phyloP scores from a whole-genome alignment of 768 basidiomycete species.

The Collybia sp. region DNA sequence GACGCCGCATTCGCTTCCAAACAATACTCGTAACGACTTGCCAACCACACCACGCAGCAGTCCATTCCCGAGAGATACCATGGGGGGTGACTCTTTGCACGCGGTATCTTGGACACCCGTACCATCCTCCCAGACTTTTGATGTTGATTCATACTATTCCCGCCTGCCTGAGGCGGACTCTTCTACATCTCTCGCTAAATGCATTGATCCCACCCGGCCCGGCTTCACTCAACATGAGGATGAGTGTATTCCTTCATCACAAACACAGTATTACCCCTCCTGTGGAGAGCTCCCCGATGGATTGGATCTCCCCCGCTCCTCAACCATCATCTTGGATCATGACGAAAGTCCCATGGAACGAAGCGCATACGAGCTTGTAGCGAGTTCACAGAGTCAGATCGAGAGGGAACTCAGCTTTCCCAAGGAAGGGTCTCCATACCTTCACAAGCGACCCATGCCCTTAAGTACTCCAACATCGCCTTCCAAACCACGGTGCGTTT shows the following conservation, averaged over 20 bases:
- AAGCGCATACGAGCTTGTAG: conserved; percentile 24
- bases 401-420: conserved; percentile 29
- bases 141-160: conserved; percentile 8
- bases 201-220: no score
- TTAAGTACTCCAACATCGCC: neutral
- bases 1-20: no score
- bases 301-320: conserved; percentile 1
- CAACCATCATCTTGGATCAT: neutral
- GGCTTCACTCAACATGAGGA: no score
- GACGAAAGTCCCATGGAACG: conserved; percentile 3
- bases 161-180: neutral
- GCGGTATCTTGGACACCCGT: conserved; percentile 10
- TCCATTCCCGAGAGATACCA: neutral
- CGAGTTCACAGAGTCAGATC: conserved; percentile 40
- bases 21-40: neutral
- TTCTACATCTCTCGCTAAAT: neutral
- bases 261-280: neutral
- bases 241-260: no score
- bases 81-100: neutral
- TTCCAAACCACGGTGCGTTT: neutral
- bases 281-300: neutral
- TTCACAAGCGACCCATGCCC: neutral
- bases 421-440: conserved; percentile 2
- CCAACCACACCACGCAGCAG: conserved; percentile 1
- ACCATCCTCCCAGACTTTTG: conserved; percentile 34